Conservation (phyloP, 2,329 filamentous ascomycete species). For the Ophiostoma himal-ulmi region DNA sequence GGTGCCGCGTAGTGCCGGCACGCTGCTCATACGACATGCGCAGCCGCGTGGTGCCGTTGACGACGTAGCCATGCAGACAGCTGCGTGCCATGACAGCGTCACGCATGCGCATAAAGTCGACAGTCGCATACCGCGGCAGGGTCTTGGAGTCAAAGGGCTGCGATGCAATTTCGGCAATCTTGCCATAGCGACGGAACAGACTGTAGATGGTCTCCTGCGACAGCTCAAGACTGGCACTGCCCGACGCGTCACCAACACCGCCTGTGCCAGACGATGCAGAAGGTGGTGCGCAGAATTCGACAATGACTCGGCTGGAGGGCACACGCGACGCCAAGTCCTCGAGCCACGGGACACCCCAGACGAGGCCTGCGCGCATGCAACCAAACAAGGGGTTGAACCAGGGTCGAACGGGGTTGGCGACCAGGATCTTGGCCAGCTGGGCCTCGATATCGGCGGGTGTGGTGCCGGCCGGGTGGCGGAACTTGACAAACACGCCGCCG, state of each 20-base stretch:
- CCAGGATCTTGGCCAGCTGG: constrained; percentile 57
- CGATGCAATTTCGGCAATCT: constrained; percentile 75
- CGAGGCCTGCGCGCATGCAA: constrained; percentile 61
- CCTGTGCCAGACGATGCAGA: constrained; percentile 34
- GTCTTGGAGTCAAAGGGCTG: constrained; percentile 84
- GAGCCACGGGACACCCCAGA: constrained; percentile 84
- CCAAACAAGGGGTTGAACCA: constrained; percentile 82
- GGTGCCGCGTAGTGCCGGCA: constrained; percentile 62
- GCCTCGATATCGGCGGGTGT: constrained; percentile 41
- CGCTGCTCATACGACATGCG: constrained; percentile 79
- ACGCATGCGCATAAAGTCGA: constrained; percentile 68
- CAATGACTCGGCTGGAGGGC: constrained; percentile 66
- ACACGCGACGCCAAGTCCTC: constrained; percentile 77
- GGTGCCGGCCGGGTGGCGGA: constrained; percentile 47
- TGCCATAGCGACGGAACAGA: constrained; percentile 84
- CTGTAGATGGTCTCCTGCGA: constrained; percentile 83
- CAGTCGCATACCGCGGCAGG: constrained; percentile 68
- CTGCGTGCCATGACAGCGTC: constrained; percentile 85
- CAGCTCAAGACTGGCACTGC: constrained; percentile 64
- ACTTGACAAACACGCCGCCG: constrained; percentile 89
- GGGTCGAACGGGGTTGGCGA: constrained; percentile 67
- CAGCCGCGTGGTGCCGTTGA: constrained; percentile 57
- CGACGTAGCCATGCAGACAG: constrained; percentile 78
- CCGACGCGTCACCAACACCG: constrained; percentile 38
- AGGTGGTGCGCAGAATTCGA: constrained; percentile 74